These are phyloP conservation scores for Cardamine chenopodiifolia DNA, from an alignment of 345 rosid species.

Conservation along the genomic window DNA sequence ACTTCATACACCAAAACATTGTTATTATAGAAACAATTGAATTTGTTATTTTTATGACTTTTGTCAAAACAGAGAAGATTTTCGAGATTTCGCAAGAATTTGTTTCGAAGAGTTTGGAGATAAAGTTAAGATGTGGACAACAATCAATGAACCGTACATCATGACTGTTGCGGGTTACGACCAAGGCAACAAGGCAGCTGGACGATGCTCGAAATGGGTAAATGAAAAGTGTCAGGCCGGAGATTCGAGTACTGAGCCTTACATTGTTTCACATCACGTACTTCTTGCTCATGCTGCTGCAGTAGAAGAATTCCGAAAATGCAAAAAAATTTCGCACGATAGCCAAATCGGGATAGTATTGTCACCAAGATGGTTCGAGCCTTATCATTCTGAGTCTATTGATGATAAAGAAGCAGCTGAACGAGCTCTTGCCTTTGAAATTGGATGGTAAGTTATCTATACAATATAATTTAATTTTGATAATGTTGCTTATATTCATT, in stretches of 20 bases:
- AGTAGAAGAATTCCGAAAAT: constrained; percentile 44
- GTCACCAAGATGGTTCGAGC: constrained; percentile 46
- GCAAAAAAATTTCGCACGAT: constrained; percentile 21
- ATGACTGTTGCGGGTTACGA: constrained; percentile 45
- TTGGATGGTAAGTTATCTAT: constrained; percentile 35
- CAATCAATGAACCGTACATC: constrained; percentile 52
- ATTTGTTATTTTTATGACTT: not conserved
- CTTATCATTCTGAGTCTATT: constrained; percentile 26
- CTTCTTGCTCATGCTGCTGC: constrained; percentile 51
- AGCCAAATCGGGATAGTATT: constrained; percentile 43
- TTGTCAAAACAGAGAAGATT: constrained; percentile 46
- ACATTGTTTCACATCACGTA: constrained; percentile 40
- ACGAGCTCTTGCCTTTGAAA: constrained; percentile 38
- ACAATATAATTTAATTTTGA: too few species aligned
- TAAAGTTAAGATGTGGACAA: constrained; percentile 56
- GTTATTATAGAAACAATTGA: not conserved
- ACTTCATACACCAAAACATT: not conserved
- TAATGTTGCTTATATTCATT: not conserved
- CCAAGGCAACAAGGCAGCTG: constrained; percentile 43
- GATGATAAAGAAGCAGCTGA: constrained; percentile 41
- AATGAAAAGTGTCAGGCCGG: constrained; percentile 38
- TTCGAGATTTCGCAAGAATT: constrained; percentile 44
- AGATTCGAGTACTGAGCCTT: constrained; percentile 44
- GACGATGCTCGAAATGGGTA: constrained; percentile 46
- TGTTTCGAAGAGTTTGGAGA: constrained; percentile 58